These are phyloP conservation scores for Xylariaceae sp. DNA, from an alignment of 2,329 filamentous ascomycete genomes.

Conservation along the genomic window DNA sequence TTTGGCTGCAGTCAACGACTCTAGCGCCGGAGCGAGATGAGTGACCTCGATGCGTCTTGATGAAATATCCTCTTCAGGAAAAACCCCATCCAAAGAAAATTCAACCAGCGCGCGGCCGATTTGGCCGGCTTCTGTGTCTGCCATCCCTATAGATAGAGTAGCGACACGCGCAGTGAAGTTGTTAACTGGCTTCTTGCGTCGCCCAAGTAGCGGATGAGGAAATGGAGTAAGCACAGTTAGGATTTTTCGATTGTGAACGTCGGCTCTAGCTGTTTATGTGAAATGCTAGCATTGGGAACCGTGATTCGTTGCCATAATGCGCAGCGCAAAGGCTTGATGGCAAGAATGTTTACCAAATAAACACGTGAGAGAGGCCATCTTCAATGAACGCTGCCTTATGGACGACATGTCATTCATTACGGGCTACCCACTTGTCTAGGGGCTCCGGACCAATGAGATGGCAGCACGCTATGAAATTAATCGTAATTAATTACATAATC, in stretches of 20 bases:
- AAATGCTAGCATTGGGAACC: neutral
- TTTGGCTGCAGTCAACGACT: slow-evolving; percentile 39
- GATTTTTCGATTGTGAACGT: neutral
- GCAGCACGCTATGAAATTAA: neutral
- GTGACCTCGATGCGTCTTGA: slow-evolving; percentile 32
- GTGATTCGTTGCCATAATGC: neutral
- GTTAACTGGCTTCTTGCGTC: neutral
- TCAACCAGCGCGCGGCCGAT: slow-evolving; percentile 58
- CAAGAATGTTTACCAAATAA: neutral
- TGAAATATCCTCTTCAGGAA: slow-evolving; percentile 45
- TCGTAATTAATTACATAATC: neutral
- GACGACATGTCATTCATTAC: neutral
- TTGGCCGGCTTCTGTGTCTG: slow-evolving; percentile 22
- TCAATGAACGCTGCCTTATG: neutral
- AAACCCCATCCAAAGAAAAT: slow-evolving; percentile 47
- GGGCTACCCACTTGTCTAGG: neutral
- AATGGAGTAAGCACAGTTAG: neutral
- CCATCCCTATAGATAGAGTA: slow-evolving; percentile 22
- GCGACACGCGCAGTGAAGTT: neutral
- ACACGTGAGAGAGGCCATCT: neutral
- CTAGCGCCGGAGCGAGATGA: slow-evolving; percentile 38
- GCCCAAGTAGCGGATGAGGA: neutral
- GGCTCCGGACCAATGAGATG: neutral
- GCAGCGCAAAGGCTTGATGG: neutral
- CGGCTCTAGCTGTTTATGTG: neutral